A percentile compares a stretch with the other conserved stretches of the same genome.
These are phyloP conservation scores for Aureobasidium sp. DNA, from an alignment of 2,329 filamentous ascomycete genomes.

Conservation along the genomic window DNA sequence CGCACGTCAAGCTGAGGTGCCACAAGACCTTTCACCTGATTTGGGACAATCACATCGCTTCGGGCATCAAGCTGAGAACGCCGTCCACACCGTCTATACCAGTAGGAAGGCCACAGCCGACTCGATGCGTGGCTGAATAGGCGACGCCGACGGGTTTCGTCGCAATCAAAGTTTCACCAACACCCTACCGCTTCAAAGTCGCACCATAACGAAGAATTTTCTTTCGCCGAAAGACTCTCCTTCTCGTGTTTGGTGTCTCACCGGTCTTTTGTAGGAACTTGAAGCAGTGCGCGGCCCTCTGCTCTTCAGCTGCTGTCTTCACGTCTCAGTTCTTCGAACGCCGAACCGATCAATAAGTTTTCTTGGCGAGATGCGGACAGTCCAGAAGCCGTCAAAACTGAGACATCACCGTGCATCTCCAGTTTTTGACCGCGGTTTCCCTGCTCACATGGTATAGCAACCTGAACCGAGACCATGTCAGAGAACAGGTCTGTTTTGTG, in stretches of 20 bases:
- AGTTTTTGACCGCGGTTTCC: constrained; percentile 1
- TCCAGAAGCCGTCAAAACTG: constrained; percentile 7
- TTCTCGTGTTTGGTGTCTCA: background rate
- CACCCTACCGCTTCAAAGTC: background rate
- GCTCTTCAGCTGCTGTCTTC: background rate
- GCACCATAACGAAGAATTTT: constrained; percentile 5
- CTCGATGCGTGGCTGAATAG: background rate
- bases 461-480: constrained; percentile 1
- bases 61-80: background rate
- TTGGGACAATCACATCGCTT: background rate
- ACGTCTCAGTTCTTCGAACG: background rate
- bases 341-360: background rate
- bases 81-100: background rate
- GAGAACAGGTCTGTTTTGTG: background rate
- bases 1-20: background rate
- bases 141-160: background rate
- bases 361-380: background rate
- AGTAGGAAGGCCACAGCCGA: background rate
- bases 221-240: background rate
- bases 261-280: background rate
- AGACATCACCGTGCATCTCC: constrained; percentile 4
- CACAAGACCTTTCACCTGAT: background rate
- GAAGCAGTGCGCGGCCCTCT: constrained; percentile 2
- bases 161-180: constrained; percentile 3
- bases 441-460: background rate